These are phyloP conservation scores for Ganoderma boninense DNA, from an alignment of 1,284 basidiomycete species.

Conservation along the genomic window DNA sequence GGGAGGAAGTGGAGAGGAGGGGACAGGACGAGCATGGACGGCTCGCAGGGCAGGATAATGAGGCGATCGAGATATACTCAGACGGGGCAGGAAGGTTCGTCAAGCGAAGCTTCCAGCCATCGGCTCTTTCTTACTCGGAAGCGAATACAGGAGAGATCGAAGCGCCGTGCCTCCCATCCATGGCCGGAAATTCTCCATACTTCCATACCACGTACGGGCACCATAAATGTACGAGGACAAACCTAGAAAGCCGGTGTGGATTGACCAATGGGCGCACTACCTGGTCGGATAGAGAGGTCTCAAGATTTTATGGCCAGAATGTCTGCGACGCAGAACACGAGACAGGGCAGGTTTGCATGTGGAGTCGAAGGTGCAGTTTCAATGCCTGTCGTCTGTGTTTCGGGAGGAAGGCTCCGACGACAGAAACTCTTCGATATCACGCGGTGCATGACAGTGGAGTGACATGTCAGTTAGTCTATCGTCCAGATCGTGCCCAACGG, in stretches of 20 bases:
- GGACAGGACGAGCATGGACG: slow-evolving; percentile 7
- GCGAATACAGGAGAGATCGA: slow-evolving; percentile 11
- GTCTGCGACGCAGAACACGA: not conserved
- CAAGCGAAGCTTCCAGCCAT: slow-evolving; percentile 9
- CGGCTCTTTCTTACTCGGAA: slow-evolving; percentile 21
- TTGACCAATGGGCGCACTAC: not conserved
- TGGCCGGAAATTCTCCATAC: not conserved
- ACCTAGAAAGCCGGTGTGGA: not conserved
- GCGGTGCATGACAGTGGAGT: not conserved
- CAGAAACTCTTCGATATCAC: not conserved
- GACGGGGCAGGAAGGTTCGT: slow-evolving; percentile 14
- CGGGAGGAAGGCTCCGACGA: not conserved
- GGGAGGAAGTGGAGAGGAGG: slow-evolving; percentile 9
- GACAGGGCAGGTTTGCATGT: not conserved
- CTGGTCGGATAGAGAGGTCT: not conserved
- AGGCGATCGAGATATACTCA: slow-evolving; percentile 20
- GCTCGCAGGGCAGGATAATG: slow-evolving; percentile 14
- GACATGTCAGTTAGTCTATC: not conserved
- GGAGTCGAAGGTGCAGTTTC: slow-evolving; percentile 8
- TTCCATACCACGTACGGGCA: not conserved
- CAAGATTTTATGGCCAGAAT: not conserved
- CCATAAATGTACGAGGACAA: not conserved
- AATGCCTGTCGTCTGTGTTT: not conserved
- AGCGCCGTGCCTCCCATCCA: not conserved
- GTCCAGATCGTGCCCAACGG: not conserved